A percentile compares a stretch with the other conserved stretches of the same genome.
phyloP scores from a whole-genome alignment of 768 basidiomycete species.

The Candolleomyces aberdarensis region DNA sequence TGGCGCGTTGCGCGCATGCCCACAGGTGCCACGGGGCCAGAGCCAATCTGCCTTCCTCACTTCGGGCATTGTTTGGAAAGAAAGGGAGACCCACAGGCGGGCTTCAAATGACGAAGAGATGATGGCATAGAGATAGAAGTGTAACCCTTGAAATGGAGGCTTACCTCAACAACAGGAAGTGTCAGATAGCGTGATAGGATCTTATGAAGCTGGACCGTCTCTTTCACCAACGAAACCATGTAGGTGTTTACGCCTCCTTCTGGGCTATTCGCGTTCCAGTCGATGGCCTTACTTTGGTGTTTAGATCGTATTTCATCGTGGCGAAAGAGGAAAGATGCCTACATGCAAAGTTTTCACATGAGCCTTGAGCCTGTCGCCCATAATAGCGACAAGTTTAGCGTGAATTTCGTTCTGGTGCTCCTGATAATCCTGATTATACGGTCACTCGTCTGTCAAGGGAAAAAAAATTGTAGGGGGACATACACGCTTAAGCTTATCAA shows the following conservation, averaged over 20 bases:
- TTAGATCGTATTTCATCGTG: constrained; percentile 3
- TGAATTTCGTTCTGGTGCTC: constrained; percentile 99
- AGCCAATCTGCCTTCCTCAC: not conserved
- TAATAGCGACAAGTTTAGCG: constrained; percentile 94
- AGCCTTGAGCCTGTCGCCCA: constrained; percentile 88
- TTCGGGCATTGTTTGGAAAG: not conserved
- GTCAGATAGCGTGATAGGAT: constrained; percentile 90
- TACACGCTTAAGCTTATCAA: constrained; percentile 96
- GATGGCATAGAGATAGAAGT: not conserved
- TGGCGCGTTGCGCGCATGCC: too few relatives aligned
- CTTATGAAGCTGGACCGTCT: constrained; percentile 93
- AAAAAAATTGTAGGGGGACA: constrained; percentile 23
- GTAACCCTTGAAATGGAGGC: constrained; percentile 20
- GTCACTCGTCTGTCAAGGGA: not conserved
- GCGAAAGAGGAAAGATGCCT: constrained; percentile 5
- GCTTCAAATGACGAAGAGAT: too few relatives aligned
- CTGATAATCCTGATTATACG: constrained; percentile 76
- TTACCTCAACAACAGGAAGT: constrained; percentile 76
- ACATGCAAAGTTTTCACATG: constrained; percentile 86
- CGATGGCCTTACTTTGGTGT: constrained; percentile 50
- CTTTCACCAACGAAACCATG: constrained; percentile 90
- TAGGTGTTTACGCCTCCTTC: constrained; percentile 77
- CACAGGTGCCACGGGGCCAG: too few relatives aligned
- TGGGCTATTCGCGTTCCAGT: constrained; percentile 69
- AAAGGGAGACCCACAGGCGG: not conserved